Percentiles rank a stretch among this genome's conserved stretches.
These are phyloP conservation scores for Phoma herbarum DNA, from an alignment of 2,329 filamentous ascomycete species.

Conservation along the genomic window DNA sequence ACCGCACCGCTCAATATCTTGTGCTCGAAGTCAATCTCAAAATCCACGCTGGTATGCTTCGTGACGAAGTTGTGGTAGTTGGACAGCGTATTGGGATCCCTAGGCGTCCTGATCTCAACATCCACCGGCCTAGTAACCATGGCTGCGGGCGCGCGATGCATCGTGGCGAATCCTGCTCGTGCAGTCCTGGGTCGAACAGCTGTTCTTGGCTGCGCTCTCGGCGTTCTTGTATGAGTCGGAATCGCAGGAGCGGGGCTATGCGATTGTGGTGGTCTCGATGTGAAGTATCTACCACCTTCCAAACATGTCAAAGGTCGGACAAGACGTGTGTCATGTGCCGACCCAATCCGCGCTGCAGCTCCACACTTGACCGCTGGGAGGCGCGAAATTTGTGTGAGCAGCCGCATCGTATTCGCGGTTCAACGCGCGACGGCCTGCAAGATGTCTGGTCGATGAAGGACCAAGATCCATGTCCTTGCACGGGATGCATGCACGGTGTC, in stretches of 20 bases:
- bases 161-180: conserved; percentile 21
- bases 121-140: conserved; percentile 52
- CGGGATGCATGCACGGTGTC: conserved; percentile 14
- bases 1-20: conserved; percentile 82
- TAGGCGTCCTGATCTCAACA: conserved; percentile 56
- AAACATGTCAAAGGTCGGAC: conserved; percentile 21
- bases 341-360: conserved; percentile 19
- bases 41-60: conserved; percentile 80
- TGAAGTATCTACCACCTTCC: conserved; percentile 23
- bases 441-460: background rate
- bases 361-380: conserved; percentile 19
- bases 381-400: conserved; percentile 14
- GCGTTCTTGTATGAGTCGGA: conserved; percentile 14
- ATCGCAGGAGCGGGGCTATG: conserved; percentile 10
- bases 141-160: conserved; percentile 39
- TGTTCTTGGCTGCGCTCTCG: conserved; percentile 18
- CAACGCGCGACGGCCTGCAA: conserved; percentile 2
- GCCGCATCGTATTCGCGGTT: conserved; percentile 10
- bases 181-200: conserved; percentile 2
- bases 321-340: conserved; percentile 17
- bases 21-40: conserved; percentile 83
- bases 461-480: background rate
- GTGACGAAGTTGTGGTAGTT: conserved; percentile 92
- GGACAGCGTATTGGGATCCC: conserved; percentile 88
- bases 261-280: conserved; percentile 12